Evolutionary conservation across 2,329 filamentous ascomycete genomes (phyloP), one percentile per base, ranked within the genome.

Genomic region (Gremmenia infestans): DNA sequence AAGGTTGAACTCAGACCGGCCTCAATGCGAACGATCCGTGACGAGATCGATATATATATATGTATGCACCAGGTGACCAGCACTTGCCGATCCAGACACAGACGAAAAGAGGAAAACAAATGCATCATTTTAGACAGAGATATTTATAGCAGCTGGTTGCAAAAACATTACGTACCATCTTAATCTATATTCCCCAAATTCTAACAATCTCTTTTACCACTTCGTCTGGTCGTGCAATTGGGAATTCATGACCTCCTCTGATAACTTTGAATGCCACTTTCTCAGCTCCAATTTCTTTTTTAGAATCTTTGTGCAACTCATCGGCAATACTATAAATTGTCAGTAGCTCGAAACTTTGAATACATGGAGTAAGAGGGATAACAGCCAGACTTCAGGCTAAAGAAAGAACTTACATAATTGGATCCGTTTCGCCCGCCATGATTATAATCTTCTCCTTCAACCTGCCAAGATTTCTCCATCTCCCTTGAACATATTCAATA

Each of bases 221-320:
- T 37, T 72, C 66, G 6, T 69, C 63, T 0, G 73, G 67, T 56
- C 79, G 75, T n/a, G 81, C 82, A 72, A 85, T 83, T 15, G 83
- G 81, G 62, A 86, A 85, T 60, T 86, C 82, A 63, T 86, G 83
- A 1, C 76, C 78, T 1, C 80, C 81, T 0, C 76, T 74, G 1
- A 85, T 70, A 11, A 80, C 67, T 36, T 71, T 74, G 76, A 80
- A 83, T 43, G 71, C 69, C 6, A 83, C 74, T 14, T 74, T 74
- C 0, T 74, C 73, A 49, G 70, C 67, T 6, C 62, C 67, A 22
- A 67, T 35, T 5, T 52, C 47, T 7, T 19, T 50, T n/a, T 48
- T 52, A 2, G 57, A 61, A 57, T 68, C 68, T 17, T 59, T 59
- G 25, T 55, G 55, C 14, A 70, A 47, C 9, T 82, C 75, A 2